Percentiles rank a stretch among this genome's conserved stretches.
These are phyloP conservation scores for Solanum paucissectum DNA, from an alignment of 257 asterid species.

Conservation along the genomic window DNA sequence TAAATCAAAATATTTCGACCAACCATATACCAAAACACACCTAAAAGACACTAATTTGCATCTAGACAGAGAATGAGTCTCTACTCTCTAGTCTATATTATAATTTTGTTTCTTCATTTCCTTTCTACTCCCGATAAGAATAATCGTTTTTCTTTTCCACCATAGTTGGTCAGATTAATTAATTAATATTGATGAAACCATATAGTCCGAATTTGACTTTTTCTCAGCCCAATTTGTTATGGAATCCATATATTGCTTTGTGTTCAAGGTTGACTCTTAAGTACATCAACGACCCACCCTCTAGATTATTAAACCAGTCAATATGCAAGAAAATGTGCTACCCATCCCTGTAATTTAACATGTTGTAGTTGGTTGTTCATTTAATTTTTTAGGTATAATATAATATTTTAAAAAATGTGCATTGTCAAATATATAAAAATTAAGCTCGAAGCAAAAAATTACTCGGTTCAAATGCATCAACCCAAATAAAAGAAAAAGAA, in stretches of 20 bases:
- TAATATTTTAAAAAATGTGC: neutral
- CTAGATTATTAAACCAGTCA: neutral
- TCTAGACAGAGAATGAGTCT: neutral
- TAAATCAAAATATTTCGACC: neutral
- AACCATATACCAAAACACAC: neutral
- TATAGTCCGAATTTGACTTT: neutral
- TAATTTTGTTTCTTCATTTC: neutral
- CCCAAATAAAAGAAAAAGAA: too few species aligned
- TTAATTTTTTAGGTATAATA: neutral
- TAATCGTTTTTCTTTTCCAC: neutral
- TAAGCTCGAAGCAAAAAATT: neutral
- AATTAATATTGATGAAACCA: neutral
- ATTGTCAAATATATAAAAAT: neutral
- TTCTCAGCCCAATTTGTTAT: neutral
- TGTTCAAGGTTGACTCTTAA: neutral
- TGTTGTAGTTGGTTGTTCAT: neutral
- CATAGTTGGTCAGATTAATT: neutral
- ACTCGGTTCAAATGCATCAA: too few species aligned
- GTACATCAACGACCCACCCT: neutral
- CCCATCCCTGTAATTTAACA: neutral
- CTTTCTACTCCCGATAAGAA: neutral
- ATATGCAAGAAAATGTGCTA: neutral
- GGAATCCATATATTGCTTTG: neutral
- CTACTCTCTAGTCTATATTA: too few species aligned
- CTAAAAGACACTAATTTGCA: neutral